Evolutionary conservation across 1,284 basidiomycete genomes (phyloP), one percentile per base, ranked within the genome.

Genomic region (Cryptococcus maquisensis): DNA sequence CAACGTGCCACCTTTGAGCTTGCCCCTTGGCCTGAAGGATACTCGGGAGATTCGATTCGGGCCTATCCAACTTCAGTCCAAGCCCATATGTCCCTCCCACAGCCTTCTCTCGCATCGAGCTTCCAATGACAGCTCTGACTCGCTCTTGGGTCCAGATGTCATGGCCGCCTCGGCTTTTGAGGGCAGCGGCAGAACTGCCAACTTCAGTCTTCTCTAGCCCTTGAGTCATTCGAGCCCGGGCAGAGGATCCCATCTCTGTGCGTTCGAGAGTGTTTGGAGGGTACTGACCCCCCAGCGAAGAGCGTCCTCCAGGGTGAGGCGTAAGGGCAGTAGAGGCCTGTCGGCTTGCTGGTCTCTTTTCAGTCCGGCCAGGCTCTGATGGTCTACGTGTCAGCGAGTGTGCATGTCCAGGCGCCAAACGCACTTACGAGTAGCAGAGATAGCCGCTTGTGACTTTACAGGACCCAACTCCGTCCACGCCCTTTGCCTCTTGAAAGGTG

Each of bases 351-450:
- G 16, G 20, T 15, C 13, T 40, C 16, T n/a, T n/a, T n/a, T n/a
- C n/a, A n/a, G n/a, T n/a, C n/a, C n/a, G n/a, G n/a, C n/a, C n/a
- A n/a, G 7, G 16, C 9, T 40, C n/a, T 40, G 39, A 40, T 40
- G 36, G 36, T 10, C n/a, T 3, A 7, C 39, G 13, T 40, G 16
- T 40, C 39, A 40, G 20, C 16, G 28, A 32, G 7, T 10, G 6
- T 32, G 6, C 7, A 32, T 32, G 28, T 8, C 10, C 28, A 32
- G 28, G 28, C 10, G 28, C 28, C 20, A 28, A n/a, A 16, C n/a
- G 9, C 13, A 45, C 53, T 51, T 23, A 51, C 54, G 20, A 15
- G 39, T 50, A 7, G 13, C n/a, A 13, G 51, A n/a, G 49, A 45
- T 37, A n/a, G 54, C 51, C 2, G 37, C 3, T 32, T 39, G 44